Percentiles rank a stretch among this genome's conserved stretches.
Conservation (phyloP, 495 filamentous ascomycete genomes). For the Xylaria telfairii region DNA sequence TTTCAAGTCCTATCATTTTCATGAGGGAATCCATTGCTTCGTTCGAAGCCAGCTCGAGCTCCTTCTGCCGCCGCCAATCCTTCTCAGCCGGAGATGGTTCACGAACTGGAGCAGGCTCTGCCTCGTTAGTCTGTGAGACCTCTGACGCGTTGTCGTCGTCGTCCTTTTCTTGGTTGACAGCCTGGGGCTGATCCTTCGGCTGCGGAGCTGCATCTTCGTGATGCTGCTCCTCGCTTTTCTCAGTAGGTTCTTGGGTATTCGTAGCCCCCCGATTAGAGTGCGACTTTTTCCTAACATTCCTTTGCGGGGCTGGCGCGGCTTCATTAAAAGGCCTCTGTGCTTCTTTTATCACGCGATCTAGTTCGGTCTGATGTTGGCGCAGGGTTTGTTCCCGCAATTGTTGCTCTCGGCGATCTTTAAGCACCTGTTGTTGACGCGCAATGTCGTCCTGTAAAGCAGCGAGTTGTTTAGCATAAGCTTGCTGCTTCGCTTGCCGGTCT, state of each 20-base stretch:
- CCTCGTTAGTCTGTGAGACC: slow-evolving; percentile 11
- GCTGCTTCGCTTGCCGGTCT: slow-evolving; percentile 56
- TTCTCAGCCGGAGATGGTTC: slow-evolving; percentile 27
- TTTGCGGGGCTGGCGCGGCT: background rate
- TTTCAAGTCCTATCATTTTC: slow-evolving; percentile 74
- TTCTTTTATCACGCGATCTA: slow-evolving; percentile 29
- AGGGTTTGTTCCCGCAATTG: slow-evolving; percentile 52
- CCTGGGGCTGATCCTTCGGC: slow-evolving; percentile 8
- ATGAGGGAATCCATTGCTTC: slow-evolving; percentile 68
- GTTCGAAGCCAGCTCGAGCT: slow-evolving; percentile 37
- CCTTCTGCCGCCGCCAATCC: slow-evolving; percentile 39
- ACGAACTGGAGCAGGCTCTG: background rate
- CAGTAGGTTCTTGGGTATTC: background rate
- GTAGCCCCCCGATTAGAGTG: background rate
- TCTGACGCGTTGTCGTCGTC: slow-evolving; percentile 20
- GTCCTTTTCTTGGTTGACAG: background rate
- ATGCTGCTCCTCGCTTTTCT: background rate
- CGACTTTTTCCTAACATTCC: background rate
- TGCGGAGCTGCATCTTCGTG: background rate
- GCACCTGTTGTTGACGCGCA: slow-evolving; percentile 46
- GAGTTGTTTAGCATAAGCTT: slow-evolving; percentile 56
- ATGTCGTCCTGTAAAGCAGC: slow-evolving; percentile 58
- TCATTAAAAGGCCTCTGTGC: slow-evolving; percentile 30
- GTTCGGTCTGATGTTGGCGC: slow-evolving; percentile 41
- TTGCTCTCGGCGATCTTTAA: slow-evolving; percentile 55